phyloP scores from a whole-genome alignment of 148 eudicot species.

The Drosera capensis region DNA sequence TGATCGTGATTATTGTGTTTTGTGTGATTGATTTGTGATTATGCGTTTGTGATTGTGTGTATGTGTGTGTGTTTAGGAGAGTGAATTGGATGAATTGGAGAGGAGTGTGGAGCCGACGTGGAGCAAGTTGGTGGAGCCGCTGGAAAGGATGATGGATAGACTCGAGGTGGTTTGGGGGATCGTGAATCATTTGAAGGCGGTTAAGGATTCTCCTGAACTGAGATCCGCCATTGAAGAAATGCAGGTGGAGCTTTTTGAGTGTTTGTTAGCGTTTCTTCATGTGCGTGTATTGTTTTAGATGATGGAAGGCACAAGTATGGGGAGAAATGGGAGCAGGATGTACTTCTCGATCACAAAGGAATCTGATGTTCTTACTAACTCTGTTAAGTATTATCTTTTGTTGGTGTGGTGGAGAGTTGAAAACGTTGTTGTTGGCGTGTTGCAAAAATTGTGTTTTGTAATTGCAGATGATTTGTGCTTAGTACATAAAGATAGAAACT shows the following conservation, averaged over 20 bases:
- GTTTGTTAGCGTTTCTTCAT: neutral
- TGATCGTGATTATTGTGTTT: neutral
- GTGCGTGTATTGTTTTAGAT: too few species aligned
- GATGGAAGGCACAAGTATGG: too few species aligned
- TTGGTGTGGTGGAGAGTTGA: too few species aligned
- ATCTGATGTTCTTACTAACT: too few species aligned
- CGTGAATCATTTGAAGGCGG: conserved; percentile 84
- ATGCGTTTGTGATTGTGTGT: neutral
- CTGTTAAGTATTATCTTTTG: too few species aligned
- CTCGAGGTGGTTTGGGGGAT: conserved; percentile 78
- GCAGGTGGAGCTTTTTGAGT: conserved; percentile 35
- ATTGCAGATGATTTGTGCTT: too few species aligned
- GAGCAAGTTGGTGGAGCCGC: conserved; percentile 85
- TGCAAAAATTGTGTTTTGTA: too few species aligned
- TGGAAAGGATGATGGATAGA: conserved; percentile 69
- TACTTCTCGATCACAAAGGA: too few species aligned
- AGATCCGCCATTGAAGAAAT: conserved; percentile 97
- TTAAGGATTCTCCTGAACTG: conserved; percentile 66
- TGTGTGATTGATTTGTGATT: neutral
- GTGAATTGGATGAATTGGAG: conserved; percentile 73
- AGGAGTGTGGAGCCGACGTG: conserved; percentile 68
- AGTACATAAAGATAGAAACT: too few species aligned
- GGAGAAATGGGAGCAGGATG: too few species aligned
- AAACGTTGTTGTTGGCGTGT: too few species aligned
- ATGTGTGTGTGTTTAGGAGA: conserved; percentile 33